phyloP scores from a whole-genome alignment of 2,329 filamentous ascomycete genomes.

The Beauveria caledonica region DNA sequence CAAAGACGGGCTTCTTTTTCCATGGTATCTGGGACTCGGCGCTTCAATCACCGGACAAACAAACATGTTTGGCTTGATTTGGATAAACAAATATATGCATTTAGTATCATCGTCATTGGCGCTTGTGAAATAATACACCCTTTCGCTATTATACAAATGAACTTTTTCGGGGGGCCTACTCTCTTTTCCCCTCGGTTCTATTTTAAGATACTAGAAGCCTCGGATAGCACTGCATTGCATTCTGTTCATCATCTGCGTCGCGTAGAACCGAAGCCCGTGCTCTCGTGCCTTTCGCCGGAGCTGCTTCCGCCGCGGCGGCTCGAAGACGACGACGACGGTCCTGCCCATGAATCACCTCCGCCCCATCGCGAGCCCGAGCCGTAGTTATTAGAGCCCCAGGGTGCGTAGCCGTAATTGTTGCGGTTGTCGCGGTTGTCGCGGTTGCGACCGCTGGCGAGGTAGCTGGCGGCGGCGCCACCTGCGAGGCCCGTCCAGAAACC shows the following conservation, averaged over 20 bases:
- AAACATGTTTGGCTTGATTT: slow-evolving; percentile 4
- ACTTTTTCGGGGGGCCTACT: background rate
- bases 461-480: slow-evolving; percentile 61
- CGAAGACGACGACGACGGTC: slow-evolving; percentile 27
- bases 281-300: slow-evolving; percentile 47
- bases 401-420: slow-evolving; percentile 18
- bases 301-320: slow-evolving; percentile 28
- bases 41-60: slow-evolving; percentile 7
- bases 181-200: no score
- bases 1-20: slow-evolving; percentile 1
- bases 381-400: slow-evolving; percentile 15
- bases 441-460: slow-evolving; percentile 47
- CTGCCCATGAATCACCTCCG: slow-evolving; percentile 20
- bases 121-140: background rate
- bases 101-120: background rate
- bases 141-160: background rate
- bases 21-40: slow-evolving; percentile 1
- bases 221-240: no score
- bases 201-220: no score
- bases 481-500: slow-evolving; percentile 51
- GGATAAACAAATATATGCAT: slow-evolving; percentile 7
- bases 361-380: slow-evolving; percentile 27
- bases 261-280: slow-evolving; percentile 67
- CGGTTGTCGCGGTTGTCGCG: slow-evolving; percentile 23
- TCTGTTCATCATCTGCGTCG: slow-evolving; percentile 38